Evolutionary conservation across 768 basidiomycete genomes (phyloP).

Genomic region (Leccinum obscurum): DNA sequence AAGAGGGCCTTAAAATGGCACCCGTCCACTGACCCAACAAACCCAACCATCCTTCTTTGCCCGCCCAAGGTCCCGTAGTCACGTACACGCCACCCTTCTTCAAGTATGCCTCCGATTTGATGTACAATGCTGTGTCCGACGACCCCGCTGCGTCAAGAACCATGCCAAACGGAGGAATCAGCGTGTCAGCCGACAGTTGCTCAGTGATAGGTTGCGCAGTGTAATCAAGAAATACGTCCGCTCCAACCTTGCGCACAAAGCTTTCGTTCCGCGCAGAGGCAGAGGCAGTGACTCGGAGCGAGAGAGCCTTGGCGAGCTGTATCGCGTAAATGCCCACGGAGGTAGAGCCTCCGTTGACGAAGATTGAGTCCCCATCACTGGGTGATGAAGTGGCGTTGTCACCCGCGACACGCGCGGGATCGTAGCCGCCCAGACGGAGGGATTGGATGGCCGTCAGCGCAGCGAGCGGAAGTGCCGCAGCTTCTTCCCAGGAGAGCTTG

Average conservation of each 20-base stretch:
- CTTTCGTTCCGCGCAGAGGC: conserved; percentile 62
- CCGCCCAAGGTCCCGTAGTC: conserved; percentile 47
- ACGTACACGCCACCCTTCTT: conserved; percentile 51
- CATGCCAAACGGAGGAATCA: conserved; percentile 52
- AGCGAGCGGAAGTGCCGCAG: conserved; percentile 60
- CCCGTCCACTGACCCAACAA: no score
- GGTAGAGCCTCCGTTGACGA: conserved; percentile 72
- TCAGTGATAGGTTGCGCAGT: conserved; percentile 49
- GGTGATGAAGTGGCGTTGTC: background rate
- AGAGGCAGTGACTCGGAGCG: conserved; percentile 56
- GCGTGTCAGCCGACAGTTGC: conserved; percentile 45
- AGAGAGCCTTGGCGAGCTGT: conserved; percentile 67
- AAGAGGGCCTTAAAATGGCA: no score
- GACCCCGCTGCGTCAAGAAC: conserved; percentile 61
- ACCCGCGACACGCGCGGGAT: conserved; percentile 37
- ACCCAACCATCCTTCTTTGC: no score
- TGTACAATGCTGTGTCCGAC: conserved; percentile 49
- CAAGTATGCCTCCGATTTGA: conserved; percentile 51
- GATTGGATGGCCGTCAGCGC: conserved; percentile 60
- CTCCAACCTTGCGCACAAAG: conserved; percentile 59
- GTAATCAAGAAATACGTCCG: conserved; percentile 72
- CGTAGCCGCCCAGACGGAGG: conserved; percentile 45
- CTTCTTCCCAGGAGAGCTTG: conserved; percentile 53
- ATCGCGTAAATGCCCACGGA: conserved; percentile 70
- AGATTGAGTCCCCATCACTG: conserved; percentile 46